phyloP scores from a whole-genome alignment of 140 eudicot genomes.

The Cichorium intybus region DNA sequence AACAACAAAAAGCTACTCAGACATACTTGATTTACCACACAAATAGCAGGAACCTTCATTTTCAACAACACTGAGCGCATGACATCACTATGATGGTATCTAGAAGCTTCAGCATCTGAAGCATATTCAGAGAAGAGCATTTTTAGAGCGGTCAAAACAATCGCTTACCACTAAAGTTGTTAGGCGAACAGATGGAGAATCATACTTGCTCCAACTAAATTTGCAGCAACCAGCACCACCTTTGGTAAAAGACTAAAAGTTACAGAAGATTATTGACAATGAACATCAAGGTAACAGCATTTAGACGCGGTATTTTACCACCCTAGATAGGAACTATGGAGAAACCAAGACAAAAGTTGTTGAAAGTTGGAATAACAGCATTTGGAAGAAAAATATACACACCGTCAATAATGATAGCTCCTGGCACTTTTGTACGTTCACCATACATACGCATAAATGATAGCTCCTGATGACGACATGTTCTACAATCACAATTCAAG shows the following conservation, averaged over 20 bases:
- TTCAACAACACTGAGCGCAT: constrained; percentile 70
- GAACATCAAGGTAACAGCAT: neutral
- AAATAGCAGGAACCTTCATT: constrained; percentile 92
- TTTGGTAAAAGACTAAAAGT: too few species aligned
- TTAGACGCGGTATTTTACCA: too few species aligned
- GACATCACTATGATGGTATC: constrained; percentile 78
- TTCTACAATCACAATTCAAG: constrained; percentile 41
- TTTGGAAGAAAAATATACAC: neutral
- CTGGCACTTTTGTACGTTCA: constrained; percentile 61
- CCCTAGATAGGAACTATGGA: neutral
- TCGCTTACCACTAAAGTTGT: constrained; percentile 82
- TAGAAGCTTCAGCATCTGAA: constrained; percentile 80
- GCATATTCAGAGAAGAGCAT: too few species aligned
- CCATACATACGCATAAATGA: constrained; percentile 59
- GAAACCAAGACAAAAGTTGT: neutral
- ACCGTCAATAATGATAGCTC: constrained; percentile 77
- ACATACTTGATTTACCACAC: constrained; percentile 95
- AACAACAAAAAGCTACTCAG: too few species aligned
- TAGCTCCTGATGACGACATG: constrained; percentile 30
- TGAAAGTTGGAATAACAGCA: neutral
- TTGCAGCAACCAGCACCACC: constrained; percentile 99
- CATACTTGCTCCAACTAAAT: constrained; percentile 95
- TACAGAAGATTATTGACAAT: neutral
- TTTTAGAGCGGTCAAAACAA: too few species aligned
- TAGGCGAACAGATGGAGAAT: constrained; percentile 76